Conservation (phyloP, 176 grass and related monocot genomes). For the Chrysopogon serrulatus region DNA sequence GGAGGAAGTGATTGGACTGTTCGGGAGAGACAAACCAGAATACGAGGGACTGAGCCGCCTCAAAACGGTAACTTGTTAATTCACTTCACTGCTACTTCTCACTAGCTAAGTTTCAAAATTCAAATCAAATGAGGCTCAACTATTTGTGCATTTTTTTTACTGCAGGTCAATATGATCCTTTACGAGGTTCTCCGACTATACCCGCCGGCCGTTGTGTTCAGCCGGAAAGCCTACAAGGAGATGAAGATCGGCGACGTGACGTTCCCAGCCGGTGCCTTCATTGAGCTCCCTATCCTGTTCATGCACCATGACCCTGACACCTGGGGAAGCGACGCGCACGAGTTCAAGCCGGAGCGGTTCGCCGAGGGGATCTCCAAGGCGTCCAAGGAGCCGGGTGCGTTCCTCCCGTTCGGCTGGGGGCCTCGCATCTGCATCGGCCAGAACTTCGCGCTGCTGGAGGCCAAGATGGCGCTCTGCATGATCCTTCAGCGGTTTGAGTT, state of each 20-base stretch:
- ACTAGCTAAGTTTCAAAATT: not conserved
- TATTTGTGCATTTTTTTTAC: not conserved
- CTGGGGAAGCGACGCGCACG: constrained; percentile 51
- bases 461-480: constrained; percentile 41
- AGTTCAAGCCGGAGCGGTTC: constrained; percentile 64
- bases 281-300: constrained; percentile 21
- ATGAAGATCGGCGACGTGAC: constrained; percentile 25
- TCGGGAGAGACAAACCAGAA: constrained; percentile 46
- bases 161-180: constrained; percentile 67
- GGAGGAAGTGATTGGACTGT: constrained; percentile 52
- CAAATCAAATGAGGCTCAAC: not conserved
- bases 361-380: constrained; percentile 43
- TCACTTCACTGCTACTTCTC: not conserved
- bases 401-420: constrained; percentile 56
- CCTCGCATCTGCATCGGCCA: constrained; percentile 58
- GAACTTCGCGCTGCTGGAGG: constrained; percentile 52
- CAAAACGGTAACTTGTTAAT: constrained; percentile 24
- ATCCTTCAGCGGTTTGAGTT: constrained; percentile 58
- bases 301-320: constrained; percentile 51
- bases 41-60: constrained; percentile 47
- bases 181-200: constrained; percentile 61
- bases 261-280: constrained; percentile 28
- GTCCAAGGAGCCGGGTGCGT: constrained; percentile 11
- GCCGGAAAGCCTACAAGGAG: constrained; percentile 30
- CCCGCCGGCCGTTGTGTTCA: constrained; percentile 15